Evolutionary conservation across 306 rosid genomes (phyloP).

Genomic region (Cyamopsis tetragonoloba): DNA sequence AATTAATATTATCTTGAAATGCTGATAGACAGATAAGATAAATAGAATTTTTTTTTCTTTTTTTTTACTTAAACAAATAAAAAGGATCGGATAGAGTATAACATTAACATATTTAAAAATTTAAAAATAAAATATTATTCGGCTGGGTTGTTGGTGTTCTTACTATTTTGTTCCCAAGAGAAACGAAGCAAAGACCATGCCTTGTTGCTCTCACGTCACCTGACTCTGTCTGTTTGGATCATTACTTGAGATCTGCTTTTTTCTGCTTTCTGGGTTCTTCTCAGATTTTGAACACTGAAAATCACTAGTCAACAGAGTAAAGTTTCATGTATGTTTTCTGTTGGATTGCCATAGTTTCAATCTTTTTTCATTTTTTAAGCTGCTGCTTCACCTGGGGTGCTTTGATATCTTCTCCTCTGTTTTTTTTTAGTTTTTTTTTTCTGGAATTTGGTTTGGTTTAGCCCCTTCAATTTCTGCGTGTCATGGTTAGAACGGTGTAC

Average conservation of each 20-base stretch:
- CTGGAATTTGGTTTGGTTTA: neutral
- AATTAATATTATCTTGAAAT: too few species aligned
- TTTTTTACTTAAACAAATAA: too few species aligned
- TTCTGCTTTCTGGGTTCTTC: slow-evolving; percentile 24
- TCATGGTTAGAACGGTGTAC: neutral
- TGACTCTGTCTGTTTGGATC: slow-evolving; percentile 37
- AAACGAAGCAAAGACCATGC: slow-evolving; percentile 21
- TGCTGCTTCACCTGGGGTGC: slow-evolving; percentile 14
- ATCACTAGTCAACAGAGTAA: neutral
- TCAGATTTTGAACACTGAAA: neutral
- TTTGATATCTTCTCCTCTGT: neutral
- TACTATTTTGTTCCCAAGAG: neutral
- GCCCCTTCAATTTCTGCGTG: neutral
- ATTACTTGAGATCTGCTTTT: slow-evolving; percentile 44
- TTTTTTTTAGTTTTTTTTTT: neutral
- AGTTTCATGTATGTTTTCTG: neutral
- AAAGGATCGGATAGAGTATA: too few species aligned
- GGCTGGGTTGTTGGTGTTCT: neutral
- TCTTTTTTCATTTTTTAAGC: neutral
- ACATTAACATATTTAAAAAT: too few species aligned
- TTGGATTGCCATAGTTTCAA: neutral
- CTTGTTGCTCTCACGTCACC: slow-evolving; percentile 30
- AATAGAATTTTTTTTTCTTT: too few species aligned
- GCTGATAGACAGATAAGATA: too few species aligned
- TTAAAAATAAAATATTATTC: neutral